These are phyloP conservation scores for Aureobasidium uvarum DNA, from an alignment of 2,329 filamentous ascomycete species.

Conservation along the genomic window DNA sequence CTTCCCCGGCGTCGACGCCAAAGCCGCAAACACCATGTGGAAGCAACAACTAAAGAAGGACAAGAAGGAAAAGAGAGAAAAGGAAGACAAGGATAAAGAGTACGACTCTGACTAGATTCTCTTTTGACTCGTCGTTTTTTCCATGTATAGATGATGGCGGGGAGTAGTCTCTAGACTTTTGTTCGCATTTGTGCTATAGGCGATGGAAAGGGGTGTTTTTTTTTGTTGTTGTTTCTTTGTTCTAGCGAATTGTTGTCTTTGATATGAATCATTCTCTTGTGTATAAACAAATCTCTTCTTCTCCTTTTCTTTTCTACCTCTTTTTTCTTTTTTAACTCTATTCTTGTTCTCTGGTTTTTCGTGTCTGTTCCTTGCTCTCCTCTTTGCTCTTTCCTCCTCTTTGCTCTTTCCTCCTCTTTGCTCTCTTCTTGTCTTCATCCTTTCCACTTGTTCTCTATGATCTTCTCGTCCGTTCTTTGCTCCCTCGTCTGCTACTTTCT, in stretches of 20 bases:
- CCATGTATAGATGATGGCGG: neutral
- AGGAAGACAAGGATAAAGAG: slow-evolving; percentile 31
- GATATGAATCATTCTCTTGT: neutral
- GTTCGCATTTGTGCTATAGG: too few species aligned
- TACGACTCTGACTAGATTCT: neutral
- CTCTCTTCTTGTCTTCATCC: too few species aligned
- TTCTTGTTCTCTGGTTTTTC: too few species aligned
- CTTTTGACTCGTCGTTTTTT: neutral
- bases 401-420: too few species aligned
- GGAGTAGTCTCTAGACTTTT: too few species aligned
- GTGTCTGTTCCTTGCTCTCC: too few species aligned
- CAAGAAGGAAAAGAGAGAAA: slow-evolving; percentile 45
- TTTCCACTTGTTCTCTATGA: too few species aligned
- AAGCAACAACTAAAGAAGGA: slow-evolving; percentile 61
- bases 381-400: too few species aligned
- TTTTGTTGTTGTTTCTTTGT: neutral
- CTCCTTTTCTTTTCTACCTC: neutral
- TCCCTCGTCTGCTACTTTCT: too few species aligned
- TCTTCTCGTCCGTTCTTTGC: too few species aligned
- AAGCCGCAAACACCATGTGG: slow-evolving; percentile 70
- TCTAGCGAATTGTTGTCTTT: slow-evolving; percentile 3
- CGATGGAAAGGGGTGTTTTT: too few species aligned
- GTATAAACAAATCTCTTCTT: neutral
- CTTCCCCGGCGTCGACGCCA: slow-evolving; percentile 75
- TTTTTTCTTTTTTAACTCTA: too few species aligned